Base-by-base conservation (phyloP, 1,284 basidiomycete species). In the Cryptococcus sp. region DNA sequence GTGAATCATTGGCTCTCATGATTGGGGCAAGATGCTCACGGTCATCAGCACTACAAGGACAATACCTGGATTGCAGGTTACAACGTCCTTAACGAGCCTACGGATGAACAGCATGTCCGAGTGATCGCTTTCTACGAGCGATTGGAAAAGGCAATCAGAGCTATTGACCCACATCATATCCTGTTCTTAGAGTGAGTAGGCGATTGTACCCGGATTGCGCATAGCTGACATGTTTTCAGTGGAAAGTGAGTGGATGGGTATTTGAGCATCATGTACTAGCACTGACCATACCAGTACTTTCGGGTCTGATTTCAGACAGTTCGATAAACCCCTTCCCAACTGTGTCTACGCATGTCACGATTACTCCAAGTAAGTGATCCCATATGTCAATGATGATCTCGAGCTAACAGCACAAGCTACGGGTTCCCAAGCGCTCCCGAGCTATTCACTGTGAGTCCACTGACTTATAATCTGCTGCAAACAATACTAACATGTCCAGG, bases 321-420 rank as follows among this genome's bases (percentile, higher is more conserved):
- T 89, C 68, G 82, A 33, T 5, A 37, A 53, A 5, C 65, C 65
- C 13, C 45, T 65, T 10, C 72, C 77, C 14, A 88, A 89, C 63
- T 82, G 82, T 5, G 86, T 86, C 7, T 89, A 86, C 70, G 80
- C 86, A 13, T 87, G 89, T 60, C 88, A 90, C 67, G 88, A 89
- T 73, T 88, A 88, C 68, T 80, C 80, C 11, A 58, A 50, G 60
- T 71, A 50, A 36, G 61, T 60, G 4, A 23, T 23, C 23, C 23
- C 23, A 23, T 14, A 37, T 33, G 49, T 32, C 47, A 36, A 7
- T 30, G 30, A 33, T 32, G 47, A 23, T 34, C 23, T 32, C 13
- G 47, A 36, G 47, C 23, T 7, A 32, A 34, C 3, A 46, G 52
- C 55, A 57, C 44, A 41, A 64, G 59, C 23, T 70, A 70, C 49